These are phyloP conservation scores for Mucor circinelloides DNA, from an alignment of 371 early-diverging fungal genomes.

Conservation along the genomic window DNA sequence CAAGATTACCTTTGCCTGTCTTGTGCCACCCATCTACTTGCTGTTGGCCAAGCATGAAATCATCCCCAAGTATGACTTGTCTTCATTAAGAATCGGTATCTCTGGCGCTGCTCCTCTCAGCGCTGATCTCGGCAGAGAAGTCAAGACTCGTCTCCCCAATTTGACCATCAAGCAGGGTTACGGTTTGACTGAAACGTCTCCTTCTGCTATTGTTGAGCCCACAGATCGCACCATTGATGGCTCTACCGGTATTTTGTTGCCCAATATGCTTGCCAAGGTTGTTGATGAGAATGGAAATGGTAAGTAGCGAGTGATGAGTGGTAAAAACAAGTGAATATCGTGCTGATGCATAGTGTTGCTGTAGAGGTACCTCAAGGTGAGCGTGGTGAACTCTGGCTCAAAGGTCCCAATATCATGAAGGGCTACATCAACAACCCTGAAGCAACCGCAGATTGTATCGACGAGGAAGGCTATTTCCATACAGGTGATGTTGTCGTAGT, in stretches of 20 bases:
- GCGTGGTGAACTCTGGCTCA: slow-evolving; percentile 76
- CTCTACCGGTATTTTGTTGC: slow-evolving; percentile 68
- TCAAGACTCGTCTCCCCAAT: slow-evolving; percentile 48
- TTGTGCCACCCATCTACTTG: slow-evolving; percentile 82
- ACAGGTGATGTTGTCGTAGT: slow-evolving; percentile 82
- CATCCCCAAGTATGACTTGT: slow-evolving; percentile 67
- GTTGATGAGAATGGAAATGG: slow-evolving; percentile 63
- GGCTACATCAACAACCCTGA: slow-evolving; percentile 70
- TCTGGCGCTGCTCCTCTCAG: slow-evolving; percentile 87
- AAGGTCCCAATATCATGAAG: slow-evolving; percentile 84
- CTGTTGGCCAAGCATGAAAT: slow-evolving; percentile 64
- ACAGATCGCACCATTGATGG: slow-evolving; percentile 32
- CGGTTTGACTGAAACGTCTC: slow-evolving; percentile 27
- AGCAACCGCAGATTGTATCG: slow-evolving; percentile 68
- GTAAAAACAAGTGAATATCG: no score
- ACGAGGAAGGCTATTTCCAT: slow-evolving; percentile 70
- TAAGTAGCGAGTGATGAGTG: no score
- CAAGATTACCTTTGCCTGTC: slow-evolving; percentile 59
- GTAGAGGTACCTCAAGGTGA: slow-evolving; percentile 57
- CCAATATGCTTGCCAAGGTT: slow-evolving; percentile 70
- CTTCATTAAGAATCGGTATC: slow-evolving; percentile 56
- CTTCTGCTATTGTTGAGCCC: slow-evolving; percentile 17
- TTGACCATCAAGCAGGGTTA: slow-evolving; percentile 40
- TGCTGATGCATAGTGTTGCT: not conserved
- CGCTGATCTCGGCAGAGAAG: slow-evolving; percentile 47